Percentiles rank a stretch among this genome's conserved stretches.
Conservation (phyloP, 345 rosid species). For the Erodium maritimum region DNA sequence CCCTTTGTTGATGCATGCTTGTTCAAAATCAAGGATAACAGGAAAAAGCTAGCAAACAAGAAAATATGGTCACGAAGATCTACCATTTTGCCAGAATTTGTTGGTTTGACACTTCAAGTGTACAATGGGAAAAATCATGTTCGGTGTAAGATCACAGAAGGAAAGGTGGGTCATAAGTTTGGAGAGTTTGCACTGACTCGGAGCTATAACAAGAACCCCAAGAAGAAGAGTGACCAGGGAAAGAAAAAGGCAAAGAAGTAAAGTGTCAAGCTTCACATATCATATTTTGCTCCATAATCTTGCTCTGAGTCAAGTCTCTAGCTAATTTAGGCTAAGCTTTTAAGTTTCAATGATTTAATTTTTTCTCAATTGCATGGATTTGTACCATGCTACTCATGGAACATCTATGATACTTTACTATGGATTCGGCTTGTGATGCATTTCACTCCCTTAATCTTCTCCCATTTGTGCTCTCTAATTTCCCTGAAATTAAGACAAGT, state of each 20-base stretch:
- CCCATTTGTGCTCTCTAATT: no score
- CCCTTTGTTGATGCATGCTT: constrained; percentile 31
- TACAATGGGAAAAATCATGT: constrained; percentile 35
- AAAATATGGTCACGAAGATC: constrained; percentile 25
- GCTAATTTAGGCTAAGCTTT: no score
- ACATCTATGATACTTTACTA: no score
- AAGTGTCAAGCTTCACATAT: no score
- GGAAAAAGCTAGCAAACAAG: constrained; percentile 16
- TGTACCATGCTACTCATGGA: no score
- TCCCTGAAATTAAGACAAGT: no score
- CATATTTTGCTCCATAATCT: no score
- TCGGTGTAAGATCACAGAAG: constrained; percentile 43
- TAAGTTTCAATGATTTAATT: no score
- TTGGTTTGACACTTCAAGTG: constrained; percentile 21
- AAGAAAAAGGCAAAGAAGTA: constrained; percentile 6
- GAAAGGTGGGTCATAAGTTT: constrained; percentile 42
- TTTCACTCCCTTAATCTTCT: no score
- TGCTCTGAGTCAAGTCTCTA: no score
- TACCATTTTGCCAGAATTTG: constrained; percentile 32
- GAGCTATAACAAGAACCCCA: constrained; percentile 8
- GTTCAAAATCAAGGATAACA: constrained; percentile 17
- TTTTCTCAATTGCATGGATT: no score
- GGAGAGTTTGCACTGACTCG: constrained; percentile 39
- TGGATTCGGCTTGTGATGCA: no score
- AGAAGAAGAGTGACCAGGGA: not conserved